These are phyloP conservation scores for Herpomyces periplanetae DNA, from an alignment of 2,329 filamentous ascomycete genomes.

Conservation along the genomic window DNA sequence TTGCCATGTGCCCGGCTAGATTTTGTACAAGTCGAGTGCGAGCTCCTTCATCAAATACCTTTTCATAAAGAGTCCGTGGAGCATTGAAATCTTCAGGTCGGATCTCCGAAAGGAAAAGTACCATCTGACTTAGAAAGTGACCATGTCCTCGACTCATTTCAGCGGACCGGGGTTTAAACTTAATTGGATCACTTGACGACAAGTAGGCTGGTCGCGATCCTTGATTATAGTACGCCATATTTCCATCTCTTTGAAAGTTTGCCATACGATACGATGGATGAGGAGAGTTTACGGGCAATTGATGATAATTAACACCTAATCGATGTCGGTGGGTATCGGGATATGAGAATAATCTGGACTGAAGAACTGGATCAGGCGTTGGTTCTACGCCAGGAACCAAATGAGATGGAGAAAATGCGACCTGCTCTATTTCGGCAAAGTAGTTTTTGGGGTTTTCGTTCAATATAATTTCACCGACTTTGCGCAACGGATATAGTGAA, in stretches of 20 bases:
- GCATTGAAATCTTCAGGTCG: constrained; percentile 13
- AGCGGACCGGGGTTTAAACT: constrained; percentile 10
- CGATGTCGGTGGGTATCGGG: constrained; percentile 20
- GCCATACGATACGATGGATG: constrained; percentile 15
- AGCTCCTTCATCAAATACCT: constrained; percentile 17
- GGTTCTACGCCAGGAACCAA: constrained; percentile 25
- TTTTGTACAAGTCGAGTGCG: constrained; percentile 18
- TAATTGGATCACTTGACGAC: constrained; percentile 13
- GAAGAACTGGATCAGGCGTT: constrained; percentile 26
- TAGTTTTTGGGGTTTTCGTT: constrained; percentile 19
- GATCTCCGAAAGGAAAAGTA: constrained; percentile 14
- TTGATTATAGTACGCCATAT: constrained; percentile 25
- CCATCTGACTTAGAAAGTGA: constrained; percentile 11
- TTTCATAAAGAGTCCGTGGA: constrained; percentile 19
- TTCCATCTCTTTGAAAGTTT: constrained; percentile 31
- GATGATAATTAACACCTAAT: constrained; percentile 17
- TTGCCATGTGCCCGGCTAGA: constrained; percentile 18
- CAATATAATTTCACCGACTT: constrained; percentile 13
- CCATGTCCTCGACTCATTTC: constrained; percentile 13
- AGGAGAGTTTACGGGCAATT: constrained; percentile 14
- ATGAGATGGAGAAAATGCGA: constrained; percentile 25
- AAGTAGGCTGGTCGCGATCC: constrained; percentile 17
- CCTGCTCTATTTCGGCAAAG: constrained; percentile 25
- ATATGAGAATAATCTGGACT: constrained; percentile 28
- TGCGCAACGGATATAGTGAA: constrained; percentile 12